Evolutionary conservation across 2,329 filamentous ascomycete genomes (phyloP).

Genomic region (Colletotrichum tabaci): DNA sequence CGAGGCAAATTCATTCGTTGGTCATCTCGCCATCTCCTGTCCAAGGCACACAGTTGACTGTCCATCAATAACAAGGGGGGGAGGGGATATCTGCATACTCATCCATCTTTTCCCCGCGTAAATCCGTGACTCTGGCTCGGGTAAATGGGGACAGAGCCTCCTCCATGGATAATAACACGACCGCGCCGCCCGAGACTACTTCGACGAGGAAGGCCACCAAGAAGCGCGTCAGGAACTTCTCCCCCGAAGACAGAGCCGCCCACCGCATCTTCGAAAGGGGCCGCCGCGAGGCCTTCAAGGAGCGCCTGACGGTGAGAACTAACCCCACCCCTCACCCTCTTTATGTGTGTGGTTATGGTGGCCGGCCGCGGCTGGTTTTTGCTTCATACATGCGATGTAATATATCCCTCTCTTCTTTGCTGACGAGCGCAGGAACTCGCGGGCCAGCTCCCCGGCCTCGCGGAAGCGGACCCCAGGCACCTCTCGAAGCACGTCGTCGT

Average conservation of each 20-base stretch:
- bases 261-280: conserved; percentile 58
- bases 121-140: not conserved
- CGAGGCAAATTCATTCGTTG: not conserved
- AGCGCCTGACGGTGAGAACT: conserved; percentile 52
- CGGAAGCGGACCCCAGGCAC: conserved; percentile 52
- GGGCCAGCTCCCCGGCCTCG: conserved; percentile 51
- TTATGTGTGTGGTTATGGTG: too few species aligned
- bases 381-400: not conserved
- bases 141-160: not conserved
- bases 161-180: conserved; percentile 17
- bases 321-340: too few species aligned
- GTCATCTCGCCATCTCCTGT: not conserved
- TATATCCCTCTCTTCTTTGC: not conserved
- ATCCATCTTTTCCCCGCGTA: too few species aligned
- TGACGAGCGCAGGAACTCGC: conserved; percentile 52
- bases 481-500: conserved; percentile 58
- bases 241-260: conserved; percentile 57
- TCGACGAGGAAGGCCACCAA: conserved; percentile 43
- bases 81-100: too few species aligned
- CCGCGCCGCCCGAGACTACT: conserved; percentile 9
- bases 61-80: not conserved
- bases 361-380: too few species aligned
- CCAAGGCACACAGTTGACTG: not conserved
- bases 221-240: conserved; percentile 57
- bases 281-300: conserved; percentile 59